Evolutionary conservation across 2,329 filamentous ascomycete species (phyloP), one percentile per base, ranked within the genome.

Genomic region (Paraphaeosphaeria minitans): DNA sequence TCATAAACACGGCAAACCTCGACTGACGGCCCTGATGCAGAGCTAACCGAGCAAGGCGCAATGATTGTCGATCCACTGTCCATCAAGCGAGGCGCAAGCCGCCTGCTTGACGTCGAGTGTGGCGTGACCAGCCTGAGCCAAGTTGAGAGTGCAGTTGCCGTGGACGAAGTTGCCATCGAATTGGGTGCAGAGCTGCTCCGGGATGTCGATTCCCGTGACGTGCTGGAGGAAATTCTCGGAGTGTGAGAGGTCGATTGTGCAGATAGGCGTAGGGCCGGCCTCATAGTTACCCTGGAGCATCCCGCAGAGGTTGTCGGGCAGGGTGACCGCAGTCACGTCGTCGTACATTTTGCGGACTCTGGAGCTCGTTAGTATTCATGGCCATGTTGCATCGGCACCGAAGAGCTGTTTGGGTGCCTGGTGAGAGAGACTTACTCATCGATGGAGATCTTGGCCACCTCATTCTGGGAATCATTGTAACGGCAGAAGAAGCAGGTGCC

Each of bases 41-140:
- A 21, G n/a, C 41, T 43, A 41, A 43, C 22, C 16, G 19, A 41
- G n/a, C 41, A 43, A 43, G 19, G 41, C 41, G 41, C 41, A 43
- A 9, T 43, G 19, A 19, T 22, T 43, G 16, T 21, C n/a, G 16
- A 10, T 14, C 46, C 46, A 49, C 16, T 49, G n/a, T 9, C 46
- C 46, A 10, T 29, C 46, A 35, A 27, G 46, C 29, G 46, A 12
- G 19, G 3, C 24, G 16, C 46, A 49, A 21, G 46, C 46, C n/a
- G 29, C 21, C 46, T 61, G 56, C 49, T 52, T 52, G 16, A 31
- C 33, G 8, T 41, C 49, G 13, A 52, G 33, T 21, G 49, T 13
- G n/a, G 21, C 49, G 10, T 52, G 49, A n/a, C 49, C 49, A 9
- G 33, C 41, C 4, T 27, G 21, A 27, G 49, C 24, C 19, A 24